These are phyloP conservation scores for Ensete glaucum DNA, from an alignment of 176 grass and related monocot species.

Conservation along the genomic window DNA sequence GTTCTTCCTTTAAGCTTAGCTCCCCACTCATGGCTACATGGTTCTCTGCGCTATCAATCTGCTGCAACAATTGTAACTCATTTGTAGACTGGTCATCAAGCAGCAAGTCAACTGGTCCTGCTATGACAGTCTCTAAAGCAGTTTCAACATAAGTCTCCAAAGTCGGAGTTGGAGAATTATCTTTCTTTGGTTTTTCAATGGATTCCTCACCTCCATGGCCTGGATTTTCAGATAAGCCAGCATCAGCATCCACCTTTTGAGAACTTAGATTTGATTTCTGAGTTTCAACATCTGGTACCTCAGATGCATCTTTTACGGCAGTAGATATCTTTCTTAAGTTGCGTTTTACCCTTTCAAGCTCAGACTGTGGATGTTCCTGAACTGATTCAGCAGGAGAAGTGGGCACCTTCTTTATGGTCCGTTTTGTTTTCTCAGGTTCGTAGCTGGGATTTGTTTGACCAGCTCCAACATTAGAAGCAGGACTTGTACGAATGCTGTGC, in stretches of 20 bases:
- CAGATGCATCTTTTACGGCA: constrained; percentile 45
- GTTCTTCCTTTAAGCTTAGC: constrained; percentile 41
- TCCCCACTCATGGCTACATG: constrained; percentile 33
- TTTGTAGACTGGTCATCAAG: not conserved
- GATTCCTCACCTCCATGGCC: constrained; percentile 26
- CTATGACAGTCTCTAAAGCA: constrained; percentile 16
- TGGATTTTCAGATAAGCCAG: constrained; percentile 25
- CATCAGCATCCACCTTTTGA: constrained; percentile 6
- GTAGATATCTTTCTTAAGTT: constrained; percentile 80
- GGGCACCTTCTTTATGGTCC: constrained; percentile 38
- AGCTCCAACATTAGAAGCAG: constrained; percentile 24
- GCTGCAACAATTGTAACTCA: too few relatives aligned
- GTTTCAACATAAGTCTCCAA: constrained; percentile 31
- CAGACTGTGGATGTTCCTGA: constrained; percentile 65
- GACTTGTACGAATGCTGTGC: constrained; percentile 38
- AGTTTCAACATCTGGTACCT: constrained; percentile 28
- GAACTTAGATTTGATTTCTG: constrained; percentile 27
- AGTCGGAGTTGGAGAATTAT: constrained; percentile 30
- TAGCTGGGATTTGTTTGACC: constrained; percentile 31
- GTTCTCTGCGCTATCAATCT: constrained; percentile 21
- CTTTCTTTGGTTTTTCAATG: constrained; percentile 31
- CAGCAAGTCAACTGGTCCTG: constrained; percentile 26
- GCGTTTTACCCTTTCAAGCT: constrained; percentile 89
- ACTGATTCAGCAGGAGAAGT: constrained; percentile 34
- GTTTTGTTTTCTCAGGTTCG: constrained; percentile 59